Evolutionary conservation across 2,329 filamentous ascomycete genomes (phyloP), one percentile per base, ranked within the genome.

Genomic region (Colletotrichum tropicale): DNA sequence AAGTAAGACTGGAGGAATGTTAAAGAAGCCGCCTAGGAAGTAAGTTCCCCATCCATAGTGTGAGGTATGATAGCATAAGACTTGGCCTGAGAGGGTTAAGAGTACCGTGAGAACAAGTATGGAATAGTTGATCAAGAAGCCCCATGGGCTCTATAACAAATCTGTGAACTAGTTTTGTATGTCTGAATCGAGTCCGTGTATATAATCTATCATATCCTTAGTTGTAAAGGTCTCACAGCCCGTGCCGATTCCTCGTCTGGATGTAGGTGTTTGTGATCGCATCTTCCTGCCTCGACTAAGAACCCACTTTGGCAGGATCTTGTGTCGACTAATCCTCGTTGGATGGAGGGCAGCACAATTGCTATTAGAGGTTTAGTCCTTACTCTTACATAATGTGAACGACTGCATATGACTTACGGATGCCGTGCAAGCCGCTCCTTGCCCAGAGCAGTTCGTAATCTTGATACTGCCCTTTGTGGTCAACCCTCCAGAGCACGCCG

Each of bases 11-110:
- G 4, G 2, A 43, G 36, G 8, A 43, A 18, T 0, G 2, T 10
- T 9, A 3, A 9, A 43, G 0, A 43, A 43, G 0, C 16, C 16
- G 8, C 16, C 8, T 9, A 43, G 2, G 6, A 18, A 0, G 8
- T 9, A 43, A 9, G 4, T 38, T 43, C 3, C 16, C 36, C 6
- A 18, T 18, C 0, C 16, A 43, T 18, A 18, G 36, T 18, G 8
- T 43, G 16, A n/a, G n/a, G n/a, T n/a, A n/a, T n/a, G n/a, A n/a
- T n/a, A n/a, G n/a, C n/a, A n/a, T n/a, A n/a, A n/a, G n/a, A n/a
- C 32, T 34, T 34, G 2, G 32, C 32, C 32, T 34, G 32, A 34
- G 32, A 15, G 6, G 13, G 0, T 34, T 34, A 34, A 34, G 13
- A 34, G 13, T 1, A 7, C 13, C 3, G 4, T 34, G 13, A 34